A percentile compares a stretch with the other conserved stretches of the same genome.
phyloP scores from a whole-genome alignment of 1,284 basidiomycete species.

The Melampsora americana region DNA sequence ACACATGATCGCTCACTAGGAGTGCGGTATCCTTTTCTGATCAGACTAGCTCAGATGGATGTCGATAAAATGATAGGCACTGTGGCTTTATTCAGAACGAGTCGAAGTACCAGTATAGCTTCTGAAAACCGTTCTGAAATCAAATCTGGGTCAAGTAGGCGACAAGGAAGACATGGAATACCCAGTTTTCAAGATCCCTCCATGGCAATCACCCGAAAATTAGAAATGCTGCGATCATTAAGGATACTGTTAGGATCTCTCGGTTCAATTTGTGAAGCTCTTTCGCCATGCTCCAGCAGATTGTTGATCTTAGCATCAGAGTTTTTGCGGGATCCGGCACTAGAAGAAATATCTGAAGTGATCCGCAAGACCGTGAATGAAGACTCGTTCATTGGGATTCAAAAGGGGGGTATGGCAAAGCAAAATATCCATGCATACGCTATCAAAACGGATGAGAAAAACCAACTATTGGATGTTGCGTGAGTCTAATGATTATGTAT shows the following conservation, averaged over 20 bases:
- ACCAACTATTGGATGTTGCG: constrained; percentile 40
- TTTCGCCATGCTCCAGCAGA: constrained; percentile 25
- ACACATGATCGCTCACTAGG: background rate
- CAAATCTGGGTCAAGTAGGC: background rate
- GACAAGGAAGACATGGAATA: background rate
- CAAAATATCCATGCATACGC: constrained; percentile 43
- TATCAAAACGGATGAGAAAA: constrained; percentile 31
- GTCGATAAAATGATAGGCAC: constrained; percentile 37
- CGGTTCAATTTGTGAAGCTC: constrained; percentile 16
- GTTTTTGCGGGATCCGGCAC: constrained; percentile 26
- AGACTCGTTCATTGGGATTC: constrained; percentile 37
- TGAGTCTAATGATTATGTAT: constrained; percentile 4
- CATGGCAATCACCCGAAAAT: constrained; percentile 30
- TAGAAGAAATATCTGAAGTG: constrained; percentile 24
- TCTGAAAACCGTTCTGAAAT: background rate
- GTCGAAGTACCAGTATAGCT: constrained; percentile 8
- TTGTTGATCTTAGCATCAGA: constrained; percentile 14
- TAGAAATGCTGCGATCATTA: constrained; percentile 36
- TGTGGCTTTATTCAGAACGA: constrained; percentile 15
- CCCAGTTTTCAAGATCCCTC: constrained; percentile 21
- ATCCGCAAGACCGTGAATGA: constrained; percentile 27
- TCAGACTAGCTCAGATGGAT: constrained; percentile 36
- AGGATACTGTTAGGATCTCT: constrained; percentile 27
- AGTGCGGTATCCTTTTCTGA: background rate
- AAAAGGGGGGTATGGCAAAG: constrained; percentile 42